phyloP scores from a whole-genome alignment of 2,329 filamentous ascomycete genomes.

The Diaporthe vexans region DNA sequence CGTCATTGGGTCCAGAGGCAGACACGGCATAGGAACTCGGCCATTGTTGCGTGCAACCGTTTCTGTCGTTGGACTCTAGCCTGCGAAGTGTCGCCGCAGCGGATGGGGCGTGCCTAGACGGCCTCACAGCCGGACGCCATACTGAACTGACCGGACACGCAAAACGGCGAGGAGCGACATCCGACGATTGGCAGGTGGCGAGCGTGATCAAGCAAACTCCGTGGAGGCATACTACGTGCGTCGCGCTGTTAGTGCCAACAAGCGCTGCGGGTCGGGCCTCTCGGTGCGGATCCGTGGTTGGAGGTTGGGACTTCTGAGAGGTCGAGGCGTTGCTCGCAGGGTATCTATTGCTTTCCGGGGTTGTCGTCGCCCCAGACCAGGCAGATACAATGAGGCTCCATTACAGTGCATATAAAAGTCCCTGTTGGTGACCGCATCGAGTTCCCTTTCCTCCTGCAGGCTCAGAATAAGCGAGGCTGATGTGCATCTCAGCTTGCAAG shows the following conservation, averaged over 20 bases:
- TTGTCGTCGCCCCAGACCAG: neutral
- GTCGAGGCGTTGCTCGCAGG: slow-evolving; percentile 1
- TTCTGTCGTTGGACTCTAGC: neutral
- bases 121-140: neutral
- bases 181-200: neutral
- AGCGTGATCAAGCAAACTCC: no score
- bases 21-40: neutral
- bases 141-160: neutral
- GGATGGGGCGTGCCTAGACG: no score
- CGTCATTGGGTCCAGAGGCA: neutral
- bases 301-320: neutral
- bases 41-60: neutral
- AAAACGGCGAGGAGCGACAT: neutral
- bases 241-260: neutral
- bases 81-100: neutral
- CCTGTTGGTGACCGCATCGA: slow-evolving; percentile 19
- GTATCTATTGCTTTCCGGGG: neutral
- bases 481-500: neutral
- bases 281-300: slow-evolving; percentile 11
- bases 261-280: neutral
- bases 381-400: neutral
- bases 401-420: slow-evolving; percentile 11
- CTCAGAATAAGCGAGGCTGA: neutral
- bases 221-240: neutral
- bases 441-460: neutral